phyloP scores from a whole-genome alignment of 345 rosid species.

The Pistacia atlantica region DNA sequence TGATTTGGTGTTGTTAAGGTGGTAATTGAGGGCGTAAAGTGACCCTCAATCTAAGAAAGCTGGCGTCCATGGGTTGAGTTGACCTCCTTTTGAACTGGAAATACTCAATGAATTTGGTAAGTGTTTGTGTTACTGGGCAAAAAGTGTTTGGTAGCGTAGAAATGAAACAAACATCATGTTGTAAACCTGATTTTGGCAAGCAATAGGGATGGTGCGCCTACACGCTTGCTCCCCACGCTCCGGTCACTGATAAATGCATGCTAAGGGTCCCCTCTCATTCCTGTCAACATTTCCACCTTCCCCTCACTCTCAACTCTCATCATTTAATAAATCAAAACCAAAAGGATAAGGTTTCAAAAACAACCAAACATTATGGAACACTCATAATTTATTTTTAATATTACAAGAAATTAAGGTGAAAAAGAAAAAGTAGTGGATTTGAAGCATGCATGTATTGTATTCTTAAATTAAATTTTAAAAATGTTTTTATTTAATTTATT shows the following conservation, averaged over 20 bases:
- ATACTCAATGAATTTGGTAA: background rate
- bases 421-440: too few species aligned
- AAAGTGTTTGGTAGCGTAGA: constrained; percentile 25
- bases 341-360: too few species aligned
- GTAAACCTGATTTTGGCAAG: background rate
- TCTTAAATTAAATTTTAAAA: too few species aligned
- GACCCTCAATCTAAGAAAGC: background rate
- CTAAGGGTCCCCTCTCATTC: constrained; percentile 6
- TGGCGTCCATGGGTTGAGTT: background rate
- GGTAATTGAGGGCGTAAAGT: background rate
- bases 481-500: too few species aligned
- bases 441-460: too few species aligned
- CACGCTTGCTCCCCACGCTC: constrained; percentile 38
- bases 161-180: constrained; percentile 27
- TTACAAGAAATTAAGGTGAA: too few species aligned
- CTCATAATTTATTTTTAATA: too few species aligned
- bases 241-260: background rate
- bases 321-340: too few species aligned
- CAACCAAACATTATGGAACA: too few species aligned
- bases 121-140: background rate
- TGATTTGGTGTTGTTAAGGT: background rate
- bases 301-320: background rate
- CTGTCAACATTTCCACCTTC: too few species aligned
- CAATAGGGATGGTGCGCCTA: constrained; percentile 12
- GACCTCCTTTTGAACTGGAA: background rate